Conservation (phyloP, 495 filamentous ascomycete species). For the Entonaema liquescens region DNA sequence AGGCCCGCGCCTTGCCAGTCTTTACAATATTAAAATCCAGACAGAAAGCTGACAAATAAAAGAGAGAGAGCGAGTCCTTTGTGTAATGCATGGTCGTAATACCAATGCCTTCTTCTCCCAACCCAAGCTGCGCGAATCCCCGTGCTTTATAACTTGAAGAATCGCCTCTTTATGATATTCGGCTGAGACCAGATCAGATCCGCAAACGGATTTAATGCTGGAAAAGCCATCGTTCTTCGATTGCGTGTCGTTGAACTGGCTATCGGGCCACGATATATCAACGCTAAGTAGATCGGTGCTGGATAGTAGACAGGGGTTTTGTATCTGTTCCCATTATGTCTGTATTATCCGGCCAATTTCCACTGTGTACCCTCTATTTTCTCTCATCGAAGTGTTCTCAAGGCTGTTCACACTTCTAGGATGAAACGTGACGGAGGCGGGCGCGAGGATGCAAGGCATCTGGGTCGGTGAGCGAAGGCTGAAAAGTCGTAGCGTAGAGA, state of each 20-base stretch:
- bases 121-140: slow-evolving; percentile 7
- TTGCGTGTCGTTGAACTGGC: background rate
- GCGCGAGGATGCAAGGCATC: background rate
- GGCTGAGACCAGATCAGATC: background rate
- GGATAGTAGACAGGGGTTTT: background rate
- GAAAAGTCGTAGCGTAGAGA: slow-evolving; percentile 11
- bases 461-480: background rate
- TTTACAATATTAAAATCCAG: slow-evolving; percentile 44
- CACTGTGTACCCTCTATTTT: background rate
- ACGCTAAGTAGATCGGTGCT: background rate
- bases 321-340: slow-evolving; percentile 1
- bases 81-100: slow-evolving; percentile 35
- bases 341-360: background rate
- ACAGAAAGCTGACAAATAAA: slow-evolving; percentile 41
- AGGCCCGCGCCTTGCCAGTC: slow-evolving; percentile 23
- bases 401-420: background rate
- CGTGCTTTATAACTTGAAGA: slow-evolving; percentile 1
- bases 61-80: slow-evolving; percentile 27
- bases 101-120: slow-evolving; percentile 26
- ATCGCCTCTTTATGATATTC: background rate
- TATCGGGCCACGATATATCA: slow-evolving; percentile 3
- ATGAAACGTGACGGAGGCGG: background rate
- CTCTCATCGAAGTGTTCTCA: background rate
- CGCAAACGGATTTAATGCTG: background rate
- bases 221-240: slow-evolving; percentile 1